phyloP scores from a whole-genome alignment of 306 rosid genomes.

The Canavalia gladiata region DNA sequence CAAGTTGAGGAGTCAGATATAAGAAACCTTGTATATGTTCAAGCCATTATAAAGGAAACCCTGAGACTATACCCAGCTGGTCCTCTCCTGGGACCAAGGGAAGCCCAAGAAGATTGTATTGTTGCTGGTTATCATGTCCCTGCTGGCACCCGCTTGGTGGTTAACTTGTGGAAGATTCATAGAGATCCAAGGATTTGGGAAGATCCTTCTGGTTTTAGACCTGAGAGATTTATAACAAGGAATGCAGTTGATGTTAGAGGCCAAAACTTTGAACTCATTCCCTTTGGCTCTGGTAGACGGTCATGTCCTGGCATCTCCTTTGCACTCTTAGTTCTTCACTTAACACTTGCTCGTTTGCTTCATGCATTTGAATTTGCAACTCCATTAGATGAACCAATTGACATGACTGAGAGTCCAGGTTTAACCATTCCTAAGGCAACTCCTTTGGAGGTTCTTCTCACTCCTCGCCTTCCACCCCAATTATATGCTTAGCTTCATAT shows the following conservation, averaged over 20 bases:
- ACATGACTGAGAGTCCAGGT: constrained; percentile 66
- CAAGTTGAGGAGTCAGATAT: constrained; percentile 64
- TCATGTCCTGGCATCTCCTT: constrained; percentile 66
- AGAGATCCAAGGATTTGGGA: constrained; percentile 68
- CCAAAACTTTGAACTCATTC: constrained; percentile 62
- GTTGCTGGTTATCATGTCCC: constrained; percentile 59
- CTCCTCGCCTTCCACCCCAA: constrained; percentile 58
- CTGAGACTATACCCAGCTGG: constrained; percentile 67
- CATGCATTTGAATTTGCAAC: constrained; percentile 61
- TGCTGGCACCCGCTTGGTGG: constrained; percentile 62
- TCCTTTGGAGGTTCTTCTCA: constrained; percentile 60
- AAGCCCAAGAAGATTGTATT: constrained; percentile 62
- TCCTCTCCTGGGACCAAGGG: constrained; percentile 62
- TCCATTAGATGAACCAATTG: constrained; percentile 44
- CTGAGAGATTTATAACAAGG: constrained; percentile 60
- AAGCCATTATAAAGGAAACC: constrained; percentile 67
- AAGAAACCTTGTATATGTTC: constrained; percentile 51
- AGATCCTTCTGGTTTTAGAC: constrained; percentile 55
- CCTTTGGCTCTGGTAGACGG: constrained; percentile 70
- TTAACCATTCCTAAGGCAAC: constrained; percentile 61
- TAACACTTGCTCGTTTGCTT: constrained; percentile 62
- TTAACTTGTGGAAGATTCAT: constrained; percentile 68
- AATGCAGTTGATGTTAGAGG: constrained; percentile 58
- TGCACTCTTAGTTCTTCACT: constrained; percentile 62
- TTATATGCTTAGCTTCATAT: constrained; percentile 36